A percentile compares a stretch with the other conserved stretches of the same genome.
Evolutionary conservation across 2,329 filamentous ascomycete genomes (phyloP).

Genomic region (Trichoderma lentiforme): DNA sequence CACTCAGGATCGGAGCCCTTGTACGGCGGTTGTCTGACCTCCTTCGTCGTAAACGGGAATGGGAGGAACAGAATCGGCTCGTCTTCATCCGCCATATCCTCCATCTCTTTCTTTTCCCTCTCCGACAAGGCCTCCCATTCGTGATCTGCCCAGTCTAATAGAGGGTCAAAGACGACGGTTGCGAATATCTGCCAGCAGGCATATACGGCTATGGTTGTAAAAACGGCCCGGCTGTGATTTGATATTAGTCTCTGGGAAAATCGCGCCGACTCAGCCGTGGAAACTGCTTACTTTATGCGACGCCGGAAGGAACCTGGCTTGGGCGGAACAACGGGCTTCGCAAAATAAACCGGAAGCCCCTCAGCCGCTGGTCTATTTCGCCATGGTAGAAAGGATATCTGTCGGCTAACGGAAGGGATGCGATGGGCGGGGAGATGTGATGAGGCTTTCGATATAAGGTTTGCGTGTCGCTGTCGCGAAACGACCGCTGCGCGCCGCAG

Average conservation of each 20-base stretch:
- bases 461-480: slow-evolving; percentile 25
- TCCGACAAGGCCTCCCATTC: slow-evolving; percentile 42
- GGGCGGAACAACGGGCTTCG: slow-evolving; percentile 19
- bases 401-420: slow-evolving; percentile 24
- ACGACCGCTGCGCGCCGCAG: slow-evolving; percentile 25
- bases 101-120: slow-evolving; percentile 41
- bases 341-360: slow-evolving; percentile 35
- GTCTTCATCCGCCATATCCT: slow-evolving; percentile 41
- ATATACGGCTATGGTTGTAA: slow-evolving; percentile 34
- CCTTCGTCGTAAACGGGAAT: slow-evolving; percentile 55
- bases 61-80: slow-evolving; percentile 55
- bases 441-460: slow-evolving; percentile 21
- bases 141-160: slow-evolving; percentile 42
- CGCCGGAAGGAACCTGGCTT: slow-evolving; percentile 24
- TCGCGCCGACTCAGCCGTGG: neutral
- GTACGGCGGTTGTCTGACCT: slow-evolving; percentile 49
- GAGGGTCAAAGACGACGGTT: slow-evolving; percentile 44
- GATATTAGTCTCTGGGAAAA: neutral
- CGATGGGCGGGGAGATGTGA: slow-evolving; percentile 25
- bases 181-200: slow-evolving; percentile 44
- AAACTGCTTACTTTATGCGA: slow-evolving; percentile 29
- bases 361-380: slow-evolving; percentile 23
- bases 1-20: slow-evolving; percentile 60
- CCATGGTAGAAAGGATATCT: slow-evolving; percentile 36
- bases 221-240: slow-evolving; percentile 27